Evolutionary conservation across 2,329 filamentous ascomycete species (phyloP).

Genomic region (Clarireedia sp.): DNA sequence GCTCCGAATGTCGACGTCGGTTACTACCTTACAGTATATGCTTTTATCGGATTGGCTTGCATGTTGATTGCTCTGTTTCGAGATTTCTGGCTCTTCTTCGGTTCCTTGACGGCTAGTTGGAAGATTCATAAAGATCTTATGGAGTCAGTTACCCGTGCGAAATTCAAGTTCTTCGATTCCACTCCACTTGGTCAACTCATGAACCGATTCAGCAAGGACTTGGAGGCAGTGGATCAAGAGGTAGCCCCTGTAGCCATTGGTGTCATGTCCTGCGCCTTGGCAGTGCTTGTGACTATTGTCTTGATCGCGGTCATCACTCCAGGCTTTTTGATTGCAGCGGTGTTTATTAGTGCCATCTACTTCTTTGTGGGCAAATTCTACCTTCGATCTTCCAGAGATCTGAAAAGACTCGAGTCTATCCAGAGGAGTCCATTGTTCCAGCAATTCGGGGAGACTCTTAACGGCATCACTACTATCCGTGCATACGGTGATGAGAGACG

Average conservation of each 20-base stretch:
- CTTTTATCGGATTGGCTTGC: constrained; percentile 67
- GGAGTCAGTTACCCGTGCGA: constrained; percentile 71
- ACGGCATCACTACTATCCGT: constrained; percentile 91
- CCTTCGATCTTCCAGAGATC: constrained; percentile 82
- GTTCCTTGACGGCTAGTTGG: constrained; percentile 80
- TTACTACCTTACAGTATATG: constrained; percentile 82
- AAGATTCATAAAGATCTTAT: constrained; percentile 76
- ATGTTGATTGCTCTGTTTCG: constrained; percentile 74
- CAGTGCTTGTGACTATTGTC: constrained; percentile 74
- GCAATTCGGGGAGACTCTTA: constrained; percentile 93
- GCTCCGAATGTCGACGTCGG: constrained; percentile 60
- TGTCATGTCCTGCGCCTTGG: constrained; percentile 55
- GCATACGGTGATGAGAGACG: constrained; percentile 91
- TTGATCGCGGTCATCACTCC: constrained; percentile 87
- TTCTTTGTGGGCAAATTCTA: constrained; percentile 81
- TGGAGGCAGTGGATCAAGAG: constrained; percentile 92
- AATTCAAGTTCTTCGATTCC: constrained; percentile 96
- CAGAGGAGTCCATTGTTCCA: constrained; percentile 94
- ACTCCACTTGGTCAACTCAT: constrained; percentile 94
- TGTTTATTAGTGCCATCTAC: constrained; percentile 80
- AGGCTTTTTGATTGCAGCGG: constrained; percentile 76
- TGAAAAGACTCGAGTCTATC: constrained; percentile 91
- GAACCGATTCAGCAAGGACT: constrained; percentile 97
- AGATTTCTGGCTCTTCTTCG: constrained; percentile 85
- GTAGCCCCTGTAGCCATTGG: constrained; percentile 85